phyloP scores from a whole-genome alignment of 225 moss, liverwort and hornwort species.

The Bryum argenteum region DNA sequence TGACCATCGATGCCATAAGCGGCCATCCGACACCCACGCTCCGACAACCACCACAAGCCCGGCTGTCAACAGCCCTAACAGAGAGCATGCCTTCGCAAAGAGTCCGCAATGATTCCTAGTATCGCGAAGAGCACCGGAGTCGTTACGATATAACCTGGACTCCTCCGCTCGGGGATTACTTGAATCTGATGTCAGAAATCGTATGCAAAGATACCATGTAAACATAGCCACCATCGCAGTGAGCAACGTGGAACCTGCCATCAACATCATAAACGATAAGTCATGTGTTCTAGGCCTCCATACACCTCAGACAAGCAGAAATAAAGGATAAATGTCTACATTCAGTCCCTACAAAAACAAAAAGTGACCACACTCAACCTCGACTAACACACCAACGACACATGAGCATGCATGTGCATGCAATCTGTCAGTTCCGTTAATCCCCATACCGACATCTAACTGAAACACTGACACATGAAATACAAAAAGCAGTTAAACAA shows the following conservation, averaged over 20 bases:
- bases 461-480: background rate
- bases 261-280: background rate
- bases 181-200: slow-evolving; percentile 40
- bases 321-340: background rate
- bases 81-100: slow-evolving; percentile 30
- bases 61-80: slow-evolving; percentile 43
- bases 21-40: slow-evolving; percentile 47
- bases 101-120: slow-evolving; percentile 19
- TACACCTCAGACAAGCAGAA: background rate
- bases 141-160: background rate
- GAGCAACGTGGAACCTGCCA: slow-evolving; percentile 36
- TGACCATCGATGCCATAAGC: slow-evolving; percentile 37
- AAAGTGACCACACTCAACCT: background rate
- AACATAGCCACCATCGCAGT: slow-evolving; percentile 51
- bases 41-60: slow-evolving; percentile 41
- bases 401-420: too few relatives aligned
- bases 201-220: slow-evolving; percentile 35
- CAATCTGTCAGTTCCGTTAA: too few relatives aligned
- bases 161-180: background rate
- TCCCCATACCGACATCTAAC: background rate
- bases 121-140: background rate
- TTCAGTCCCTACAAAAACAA: background rate
- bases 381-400: background rate
- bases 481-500: background rate
- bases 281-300: background rate